These are phyloP conservation scores for Ilex aquifolium DNA, from an alignment of 257 asterid species.

Conservation along the genomic window DNA sequence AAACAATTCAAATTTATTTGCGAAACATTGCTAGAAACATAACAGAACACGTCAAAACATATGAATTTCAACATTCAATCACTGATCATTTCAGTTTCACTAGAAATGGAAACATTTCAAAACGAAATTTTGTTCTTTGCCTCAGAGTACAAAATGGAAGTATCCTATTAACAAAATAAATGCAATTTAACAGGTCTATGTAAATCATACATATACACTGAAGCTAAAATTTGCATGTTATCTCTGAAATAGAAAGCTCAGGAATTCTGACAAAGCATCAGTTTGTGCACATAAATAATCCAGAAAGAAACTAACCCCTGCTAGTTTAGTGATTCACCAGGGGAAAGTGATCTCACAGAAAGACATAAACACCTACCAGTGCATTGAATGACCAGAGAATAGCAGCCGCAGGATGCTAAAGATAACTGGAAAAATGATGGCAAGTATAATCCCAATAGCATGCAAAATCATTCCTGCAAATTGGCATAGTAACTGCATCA, in stretches of 20 bases:
- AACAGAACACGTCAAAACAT: no score
- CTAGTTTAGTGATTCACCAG: not conserved
- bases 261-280: not conserved
- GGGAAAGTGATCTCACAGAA: constrained; percentile 14
- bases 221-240: not conserved
- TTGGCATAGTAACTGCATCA: constrained; percentile 15
- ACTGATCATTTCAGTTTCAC: no score
- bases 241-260: not conserved
- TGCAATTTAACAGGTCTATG: no score
- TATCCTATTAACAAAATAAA: no score
- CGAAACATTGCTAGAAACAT: no score
- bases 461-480: constrained; percentile 70
- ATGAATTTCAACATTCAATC: no score
- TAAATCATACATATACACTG: no score
- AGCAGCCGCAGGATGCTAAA: constrained; percentile 66
- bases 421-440: constrained; percentile 56
- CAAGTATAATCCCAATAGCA: constrained; percentile 61
- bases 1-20: no score
- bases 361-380: constrained; percentile 49
- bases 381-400: constrained; percentile 70
- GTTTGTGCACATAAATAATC: not conserved
- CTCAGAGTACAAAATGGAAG: no score
- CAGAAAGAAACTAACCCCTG: not conserved
- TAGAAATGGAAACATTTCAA: no score
- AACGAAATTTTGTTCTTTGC: no score